A percentile compares a stretch with the other conserved stretches of the same genome.
Evolutionary conservation across 1,284 basidiomycete species (phyloP).

Genomic region (Pyrrhoderma noxium): DNA sequence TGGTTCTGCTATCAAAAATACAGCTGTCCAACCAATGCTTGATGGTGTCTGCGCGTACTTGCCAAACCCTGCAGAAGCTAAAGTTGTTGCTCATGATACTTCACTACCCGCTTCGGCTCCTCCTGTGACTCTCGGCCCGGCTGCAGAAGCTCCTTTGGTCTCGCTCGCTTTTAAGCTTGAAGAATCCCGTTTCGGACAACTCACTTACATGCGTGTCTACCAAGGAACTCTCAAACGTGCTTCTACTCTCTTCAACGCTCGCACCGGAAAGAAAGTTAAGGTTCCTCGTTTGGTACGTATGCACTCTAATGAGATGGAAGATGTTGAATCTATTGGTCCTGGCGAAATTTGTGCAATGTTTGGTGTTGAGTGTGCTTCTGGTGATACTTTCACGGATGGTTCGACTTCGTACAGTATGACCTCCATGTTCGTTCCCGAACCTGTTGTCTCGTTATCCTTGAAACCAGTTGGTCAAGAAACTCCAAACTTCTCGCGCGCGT

Average conservation of each 20-base stretch:
- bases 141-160: conserved; percentile 81
- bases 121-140: conserved; percentile 71
- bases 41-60: conserved; percentile 97
- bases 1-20: conserved; percentile 98
- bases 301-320: conserved; percentile 99
- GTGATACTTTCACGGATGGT: conserved; percentile 97
- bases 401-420: conserved; percentile 87
- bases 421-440: conserved; percentile 98
- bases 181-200: conserved; percentile 94
- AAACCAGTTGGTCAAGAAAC: conserved; percentile 90
- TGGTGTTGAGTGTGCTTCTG: conserved; percentile 97
- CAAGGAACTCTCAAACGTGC: conserved; percentile 89
- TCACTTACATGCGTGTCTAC: conserved; percentile 99
- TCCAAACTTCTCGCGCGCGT: conserved; percentile 92
- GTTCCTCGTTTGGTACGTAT: conserved; percentile 96
- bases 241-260: conserved; percentile 83
- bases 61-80: conserved; percentile 80
- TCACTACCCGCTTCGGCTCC: conserved; percentile 59
- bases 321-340: conserved; percentile 91
- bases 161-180: conserved; percentile 98
- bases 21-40: conserved; percentile 88
- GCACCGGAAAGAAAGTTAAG: conserved; percentile 97
- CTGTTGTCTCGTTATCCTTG: conserved; percentile 94
- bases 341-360: conserved; percentile 99
- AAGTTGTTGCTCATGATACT: conserved; percentile 81